Conservation (phyloP, 495 filamentous ascomycete genomes). For the Stereocaulon alpinum region DNA sequence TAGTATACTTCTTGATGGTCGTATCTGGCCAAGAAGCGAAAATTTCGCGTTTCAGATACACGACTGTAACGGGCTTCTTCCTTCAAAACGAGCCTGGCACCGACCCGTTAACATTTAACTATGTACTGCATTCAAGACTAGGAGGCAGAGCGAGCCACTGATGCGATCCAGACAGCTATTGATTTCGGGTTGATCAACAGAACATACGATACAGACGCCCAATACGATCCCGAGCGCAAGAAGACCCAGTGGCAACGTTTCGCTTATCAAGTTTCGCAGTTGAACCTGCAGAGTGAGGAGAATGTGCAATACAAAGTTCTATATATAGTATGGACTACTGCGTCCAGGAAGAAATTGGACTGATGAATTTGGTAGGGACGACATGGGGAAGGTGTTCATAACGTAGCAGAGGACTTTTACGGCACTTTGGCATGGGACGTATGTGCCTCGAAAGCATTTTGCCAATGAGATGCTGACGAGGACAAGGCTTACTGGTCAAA, state of each 20-base stretch:
- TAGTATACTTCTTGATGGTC: not conserved
- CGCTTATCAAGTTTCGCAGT: conserved; percentile 39
- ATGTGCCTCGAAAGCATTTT: not conserved
- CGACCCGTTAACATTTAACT: conserved; percentile 53
- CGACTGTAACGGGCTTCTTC: conserved; percentile 59
- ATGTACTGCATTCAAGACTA: conserved; percentile 31
- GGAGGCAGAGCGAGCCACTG: not conserved
- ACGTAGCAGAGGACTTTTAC: conserved; percentile 53
- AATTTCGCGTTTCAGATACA: conserved; percentile 39
- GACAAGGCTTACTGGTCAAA: conserved; percentile 56
- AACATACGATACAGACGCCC: conserved; percentile 40
- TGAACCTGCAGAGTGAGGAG: conserved; percentile 39
- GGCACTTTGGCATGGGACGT: conserved; percentile 57
- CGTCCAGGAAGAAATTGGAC: not conserved
- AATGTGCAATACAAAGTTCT: conserved; percentile 56
- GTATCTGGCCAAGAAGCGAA: not conserved
- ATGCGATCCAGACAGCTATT: conserved; percentile 22
- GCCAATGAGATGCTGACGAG: not conserved
- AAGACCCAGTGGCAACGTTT: conserved; percentile 63
- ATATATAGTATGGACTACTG: conserved; percentile 36
- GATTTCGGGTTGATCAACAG: conserved; percentile 59
- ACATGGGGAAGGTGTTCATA: conserved; percentile 65
- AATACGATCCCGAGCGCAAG: conserved; percentile 11
- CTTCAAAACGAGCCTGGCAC: conserved; percentile 56
- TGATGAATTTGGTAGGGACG: conserved; percentile 27